phyloP scores from a whole-genome alignment of 2,329 filamentous ascomycete genomes.

The Verticillium isaacii region DNA sequence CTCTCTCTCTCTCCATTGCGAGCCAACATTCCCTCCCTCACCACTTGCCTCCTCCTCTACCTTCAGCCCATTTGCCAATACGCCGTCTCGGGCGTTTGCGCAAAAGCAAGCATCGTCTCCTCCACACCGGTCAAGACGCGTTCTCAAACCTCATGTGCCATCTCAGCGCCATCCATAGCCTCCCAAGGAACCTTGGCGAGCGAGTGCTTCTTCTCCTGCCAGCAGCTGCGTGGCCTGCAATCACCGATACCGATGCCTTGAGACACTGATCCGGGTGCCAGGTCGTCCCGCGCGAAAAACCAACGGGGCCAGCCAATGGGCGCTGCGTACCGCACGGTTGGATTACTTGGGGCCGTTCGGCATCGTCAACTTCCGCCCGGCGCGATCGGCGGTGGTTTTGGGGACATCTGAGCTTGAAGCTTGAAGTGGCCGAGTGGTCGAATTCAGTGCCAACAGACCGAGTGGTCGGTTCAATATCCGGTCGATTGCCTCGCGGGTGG shows the following conservation, averaged over 20 bases:
- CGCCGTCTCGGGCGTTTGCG: no score
- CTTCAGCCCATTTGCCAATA: no score
- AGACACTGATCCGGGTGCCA: neutral
- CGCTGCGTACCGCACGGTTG: neutral
- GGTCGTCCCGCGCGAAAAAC: neutral
- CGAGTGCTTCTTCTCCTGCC: neutral
- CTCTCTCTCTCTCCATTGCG: no score
- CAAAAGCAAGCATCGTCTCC: neutral
- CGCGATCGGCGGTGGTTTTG: neutral
- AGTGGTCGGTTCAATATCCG: no score
- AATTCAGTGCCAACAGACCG: no score
- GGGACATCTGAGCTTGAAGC: neutral
- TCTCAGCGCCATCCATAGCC: neutral
- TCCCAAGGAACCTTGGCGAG: neutral
- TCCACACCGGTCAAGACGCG: neutral
- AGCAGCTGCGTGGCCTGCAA: no score
- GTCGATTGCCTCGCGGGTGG: no score
- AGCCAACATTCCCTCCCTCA: no score
- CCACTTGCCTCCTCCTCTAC: no score
- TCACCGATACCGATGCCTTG: neutral
- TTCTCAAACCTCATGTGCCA: neutral
- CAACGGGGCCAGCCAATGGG: neutral
- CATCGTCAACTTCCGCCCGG: neutral
- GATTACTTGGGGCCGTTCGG: neutral
- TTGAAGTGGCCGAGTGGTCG: neutral